phyloP scores from a whole-genome alignment of 2,329 filamentous ascomycete species.

The Ceratocystis smalleyi region DNA sequence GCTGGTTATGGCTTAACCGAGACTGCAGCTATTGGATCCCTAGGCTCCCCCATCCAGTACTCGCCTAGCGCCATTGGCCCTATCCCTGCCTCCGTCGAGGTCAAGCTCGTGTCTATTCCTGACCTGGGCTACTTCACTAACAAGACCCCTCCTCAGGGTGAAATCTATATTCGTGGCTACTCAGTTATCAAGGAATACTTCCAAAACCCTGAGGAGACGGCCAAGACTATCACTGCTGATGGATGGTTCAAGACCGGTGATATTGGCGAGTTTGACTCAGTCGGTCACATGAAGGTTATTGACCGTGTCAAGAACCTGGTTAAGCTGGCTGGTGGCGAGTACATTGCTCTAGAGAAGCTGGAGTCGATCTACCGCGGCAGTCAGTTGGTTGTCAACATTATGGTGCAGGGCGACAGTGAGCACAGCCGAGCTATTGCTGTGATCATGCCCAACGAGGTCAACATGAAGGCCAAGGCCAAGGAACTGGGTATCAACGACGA shows the following conservation, averaged over 20 bases:
- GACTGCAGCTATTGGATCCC: slow-evolving; percentile 68
- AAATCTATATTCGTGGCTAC: slow-evolving; percentile 74
- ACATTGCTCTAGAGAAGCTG: slow-evolving; percentile 91
- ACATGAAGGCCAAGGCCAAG: slow-evolving; percentile 43
- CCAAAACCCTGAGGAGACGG: slow-evolving; percentile 72
- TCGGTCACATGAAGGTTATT: slow-evolving; percentile 73
- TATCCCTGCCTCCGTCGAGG: slow-evolving; percentile 59
- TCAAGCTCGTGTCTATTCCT: slow-evolving; percentile 81
- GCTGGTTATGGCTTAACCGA: slow-evolving; percentile 89
- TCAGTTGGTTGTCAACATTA: slow-evolving; percentile 69
- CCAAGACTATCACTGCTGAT: slow-evolving; percentile 59
- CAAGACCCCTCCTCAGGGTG: slow-evolving; percentile 68
- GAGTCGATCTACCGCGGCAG: slow-evolving; percentile 78
- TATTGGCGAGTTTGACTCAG: slow-evolving; percentile 71
- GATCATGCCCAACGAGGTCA: slow-evolving; percentile 53
- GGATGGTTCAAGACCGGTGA: slow-evolving; percentile 97
- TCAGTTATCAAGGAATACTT: slow-evolving; percentile 67
- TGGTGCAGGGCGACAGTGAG: slow-evolving; percentile 64
- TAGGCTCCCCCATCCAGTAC: slow-evolving; percentile 75
- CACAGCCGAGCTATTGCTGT: slow-evolving; percentile 69
- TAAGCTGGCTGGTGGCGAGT: slow-evolving; percentile 90
- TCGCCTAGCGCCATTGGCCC: slow-evolving; percentile 63
- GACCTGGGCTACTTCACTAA: slow-evolving; percentile 74
- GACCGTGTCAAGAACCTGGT: slow-evolving; percentile 97
- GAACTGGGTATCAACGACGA: slow-evolving; percentile 49